Percentiles rank a stretch among this genome's conserved stretches.
These are phyloP conservation scores for Nothomitra cinnamomea DNA, from an alignment of 2,329 filamentous ascomycete genomes.

Conservation along the genomic window DNA sequence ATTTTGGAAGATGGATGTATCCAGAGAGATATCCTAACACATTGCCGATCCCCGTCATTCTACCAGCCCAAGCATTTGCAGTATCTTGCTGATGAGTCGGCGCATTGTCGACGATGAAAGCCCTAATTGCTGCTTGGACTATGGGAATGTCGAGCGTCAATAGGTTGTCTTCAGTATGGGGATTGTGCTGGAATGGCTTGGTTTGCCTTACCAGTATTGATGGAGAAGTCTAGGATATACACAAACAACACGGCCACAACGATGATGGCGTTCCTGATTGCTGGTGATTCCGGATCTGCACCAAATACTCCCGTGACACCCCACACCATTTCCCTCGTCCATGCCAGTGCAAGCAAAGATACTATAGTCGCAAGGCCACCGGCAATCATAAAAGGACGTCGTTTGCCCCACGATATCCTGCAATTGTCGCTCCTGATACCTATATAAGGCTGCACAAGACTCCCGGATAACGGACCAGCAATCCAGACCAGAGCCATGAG, in stretches of 20 bases:
- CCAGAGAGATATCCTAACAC: slow-evolving; percentile 82
- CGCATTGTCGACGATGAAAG: slow-evolving; percentile 85
- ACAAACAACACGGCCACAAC: slow-evolving; percentile 70
- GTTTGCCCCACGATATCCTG: slow-evolving; percentile 55
- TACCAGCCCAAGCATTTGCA: slow-evolving; percentile 87
- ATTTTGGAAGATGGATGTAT: slow-evolving; percentile 59
- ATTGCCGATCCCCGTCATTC: slow-evolving; percentile 73
- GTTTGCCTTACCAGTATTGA: slow-evolving; percentile 58
- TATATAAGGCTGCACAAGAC: slow-evolving; percentile 66
- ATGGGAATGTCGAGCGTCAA: slow-evolving; percentile 1
- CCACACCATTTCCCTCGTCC: slow-evolving; percentile 55
- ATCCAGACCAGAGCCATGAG: slow-evolving; percentile 75
- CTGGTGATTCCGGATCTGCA: slow-evolving; percentile 44
- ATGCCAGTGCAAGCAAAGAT: slow-evolving; percentile 53
- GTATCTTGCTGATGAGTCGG: slow-evolving; percentile 86
- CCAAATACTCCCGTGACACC: slow-evolving; percentile 55
- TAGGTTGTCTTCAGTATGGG: neutral
- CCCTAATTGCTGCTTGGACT: slow-evolving; percentile 81
- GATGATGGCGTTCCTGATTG: slow-evolving; percentile 50
- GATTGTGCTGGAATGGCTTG: too few relatives aligned
- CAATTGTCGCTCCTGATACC: slow-evolving; percentile 70
- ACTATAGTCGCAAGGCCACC: slow-evolving; percentile 50
- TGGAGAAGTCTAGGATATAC: slow-evolving; percentile 82
- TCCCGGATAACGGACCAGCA: slow-evolving; percentile 61
- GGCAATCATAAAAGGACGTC: slow-evolving; percentile 65